Evolutionary conservation across 306 rosid species (phyloP).

Genomic region (Parietaria judaica): DNA sequence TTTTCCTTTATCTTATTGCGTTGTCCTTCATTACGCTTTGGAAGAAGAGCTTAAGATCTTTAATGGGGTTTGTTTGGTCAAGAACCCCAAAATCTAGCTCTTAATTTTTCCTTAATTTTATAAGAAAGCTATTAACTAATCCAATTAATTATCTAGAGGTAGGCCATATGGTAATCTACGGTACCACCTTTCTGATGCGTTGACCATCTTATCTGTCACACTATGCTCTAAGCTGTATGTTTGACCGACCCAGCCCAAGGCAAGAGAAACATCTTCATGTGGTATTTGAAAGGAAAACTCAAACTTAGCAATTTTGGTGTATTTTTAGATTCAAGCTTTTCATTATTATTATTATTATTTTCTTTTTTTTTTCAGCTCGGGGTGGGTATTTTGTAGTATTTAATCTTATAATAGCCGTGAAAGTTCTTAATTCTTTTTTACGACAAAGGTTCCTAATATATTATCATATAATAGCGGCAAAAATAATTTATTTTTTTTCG

Average conservation of each 20-base stretch:
- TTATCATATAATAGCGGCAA: too few species aligned
- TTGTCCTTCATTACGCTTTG: slow-evolving; percentile 53
- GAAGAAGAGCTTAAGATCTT: slow-evolving; percentile 41
- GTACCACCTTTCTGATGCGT: slow-evolving; percentile 18
- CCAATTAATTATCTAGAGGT: slow-evolving; percentile 11
- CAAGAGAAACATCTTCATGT: not conserved
- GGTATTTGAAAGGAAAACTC: not conserved
- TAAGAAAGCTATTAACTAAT: not conserved
- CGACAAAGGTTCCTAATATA: too few species aligned
- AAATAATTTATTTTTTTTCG: too few species aligned
- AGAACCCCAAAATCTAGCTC: slow-evolving; percentile 49
- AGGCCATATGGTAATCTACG: slow-evolving; percentile 31
- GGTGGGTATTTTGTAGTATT: too few species aligned
- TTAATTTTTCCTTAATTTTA: slow-evolving; percentile 7
- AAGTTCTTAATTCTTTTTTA: too few species aligned
- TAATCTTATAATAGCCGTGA: too few species aligned
- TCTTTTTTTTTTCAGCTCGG: too few species aligned
- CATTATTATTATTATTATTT: not conserved
- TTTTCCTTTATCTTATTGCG: slow-evolving; percentile 40
- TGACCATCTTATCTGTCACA: slow-evolving; percentile 30
- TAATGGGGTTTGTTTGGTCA: slow-evolving; percentile 47
- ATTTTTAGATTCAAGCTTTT: not conserved
- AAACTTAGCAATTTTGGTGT: not conserved
- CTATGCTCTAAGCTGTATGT: slow-evolving; percentile 3
- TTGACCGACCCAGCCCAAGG: not conserved